Evolutionary conservation across 2,329 filamentous ascomycete species (phyloP).

Genomic region (Blastomyces parvus): DNA sequence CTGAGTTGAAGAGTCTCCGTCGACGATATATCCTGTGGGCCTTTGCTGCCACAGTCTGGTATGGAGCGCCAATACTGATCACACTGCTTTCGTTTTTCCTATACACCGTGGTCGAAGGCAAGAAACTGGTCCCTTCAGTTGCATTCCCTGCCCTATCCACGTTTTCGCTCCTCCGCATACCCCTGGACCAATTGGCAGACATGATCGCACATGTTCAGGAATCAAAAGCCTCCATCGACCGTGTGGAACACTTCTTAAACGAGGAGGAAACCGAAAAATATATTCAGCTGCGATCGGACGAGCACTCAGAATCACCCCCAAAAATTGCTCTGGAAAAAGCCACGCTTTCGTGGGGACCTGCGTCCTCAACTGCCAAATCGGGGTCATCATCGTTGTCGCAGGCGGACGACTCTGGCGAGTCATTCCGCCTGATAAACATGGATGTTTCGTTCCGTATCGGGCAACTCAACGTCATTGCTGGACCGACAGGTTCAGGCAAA

Average conservation of each 20-base stretch:
- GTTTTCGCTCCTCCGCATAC: constrained; percentile 86
- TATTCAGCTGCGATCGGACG: constrained; percentile 61
- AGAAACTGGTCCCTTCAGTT: constrained; percentile 79
- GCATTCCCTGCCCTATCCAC: constrained; percentile 95
- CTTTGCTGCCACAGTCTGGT: constrained; percentile 86
- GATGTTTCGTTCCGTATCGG: constrained; percentile 75
- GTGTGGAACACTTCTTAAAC: constrained; percentile 84
- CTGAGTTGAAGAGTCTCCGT: constrained; percentile 69
- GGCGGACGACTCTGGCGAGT: constrained; percentile 55
- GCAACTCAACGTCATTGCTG: constrained; percentile 83
- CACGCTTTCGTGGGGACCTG: constrained; percentile 79
- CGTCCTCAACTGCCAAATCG: constrained; percentile 41
- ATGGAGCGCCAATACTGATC: constrained; percentile 86
- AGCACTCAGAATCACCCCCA: constrained; percentile 57
- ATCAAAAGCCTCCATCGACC: constrained; percentile 90
- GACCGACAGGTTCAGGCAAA: constrained; percentile 89
- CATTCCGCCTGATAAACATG: constrained; percentile 74
- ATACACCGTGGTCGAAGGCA: constrained; percentile 83
- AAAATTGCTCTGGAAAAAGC: constrained; percentile 77
- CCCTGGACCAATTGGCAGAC: constrained; percentile 89
- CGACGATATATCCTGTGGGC: constrained; percentile 87
- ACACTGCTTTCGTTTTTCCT: constrained; percentile 93
- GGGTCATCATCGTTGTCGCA: constrained; percentile 25
- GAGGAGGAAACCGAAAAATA: constrained; percentile 98
- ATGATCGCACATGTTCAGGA: constrained; percentile 99